These are phyloP conservation scores for Penicillium sp. DNA, from an alignment of 2,329 filamentous ascomycete species.

Conservation along the genomic window DNA sequence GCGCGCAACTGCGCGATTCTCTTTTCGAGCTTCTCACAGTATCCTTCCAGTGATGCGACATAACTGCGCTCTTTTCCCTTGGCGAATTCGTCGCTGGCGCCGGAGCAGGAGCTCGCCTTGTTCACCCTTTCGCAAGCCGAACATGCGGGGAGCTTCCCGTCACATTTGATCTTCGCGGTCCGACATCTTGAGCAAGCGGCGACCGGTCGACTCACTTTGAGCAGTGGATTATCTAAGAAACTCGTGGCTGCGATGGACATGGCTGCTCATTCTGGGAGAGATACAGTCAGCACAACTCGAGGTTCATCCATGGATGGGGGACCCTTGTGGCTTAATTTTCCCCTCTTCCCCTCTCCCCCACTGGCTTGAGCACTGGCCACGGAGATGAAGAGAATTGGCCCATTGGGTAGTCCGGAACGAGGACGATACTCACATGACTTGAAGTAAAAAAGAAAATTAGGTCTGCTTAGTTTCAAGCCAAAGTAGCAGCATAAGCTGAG, in stretches of 20 bases:
- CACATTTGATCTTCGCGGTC: slow-evolving; percentile 94
- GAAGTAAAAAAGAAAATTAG: background rate
- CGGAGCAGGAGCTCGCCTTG: slow-evolving; percentile 80
- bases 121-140: slow-evolving; percentile 92
- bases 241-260: slow-evolving; percentile 34
- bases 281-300: background rate
- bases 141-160: slow-evolving; percentile 91
- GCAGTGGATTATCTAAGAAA: slow-evolving; percentile 41
- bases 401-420: background rate
- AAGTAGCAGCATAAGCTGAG: slow-evolving; percentile 10
- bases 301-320: background rate
- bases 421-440: slow-evolving; percentile 12
- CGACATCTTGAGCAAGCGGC: slow-evolving; percentile 80
- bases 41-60: slow-evolving; percentile 88
- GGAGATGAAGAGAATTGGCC: background rate
- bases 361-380: background rate
- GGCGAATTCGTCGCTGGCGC: slow-evolving; percentile 92
- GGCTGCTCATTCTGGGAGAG: slow-evolving; percentile 16
- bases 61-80: slow-evolving; percentile 95
- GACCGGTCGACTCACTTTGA: slow-evolving; percentile 68
- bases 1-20: slow-evolving; percentile 54
- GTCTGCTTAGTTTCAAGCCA: background rate
- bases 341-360: background rate
- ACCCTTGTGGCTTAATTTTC: too few species aligned
- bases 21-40: slow-evolving; percentile 81